Evolutionary conservation across 2,329 filamentous ascomycete species (phyloP).

Genomic region (Basipetospora chlamydospora): DNA sequence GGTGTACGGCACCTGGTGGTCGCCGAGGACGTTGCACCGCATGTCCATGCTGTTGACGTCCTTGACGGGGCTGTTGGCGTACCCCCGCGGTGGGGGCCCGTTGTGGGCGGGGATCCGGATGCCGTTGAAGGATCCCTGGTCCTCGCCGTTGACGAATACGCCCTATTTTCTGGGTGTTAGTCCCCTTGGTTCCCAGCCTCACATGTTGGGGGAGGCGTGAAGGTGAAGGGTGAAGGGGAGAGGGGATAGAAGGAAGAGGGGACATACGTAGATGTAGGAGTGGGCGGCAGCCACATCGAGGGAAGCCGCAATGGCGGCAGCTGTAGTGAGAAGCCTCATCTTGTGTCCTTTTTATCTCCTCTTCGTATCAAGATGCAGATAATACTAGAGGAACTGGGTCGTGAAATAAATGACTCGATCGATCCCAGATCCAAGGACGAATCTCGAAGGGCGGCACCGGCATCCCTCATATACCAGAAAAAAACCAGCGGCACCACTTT

Average conservation of each 20-base stretch:
- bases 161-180: background rate
- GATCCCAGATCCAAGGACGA: no score
- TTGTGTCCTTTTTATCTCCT: no score
- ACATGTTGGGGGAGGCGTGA: background rate
- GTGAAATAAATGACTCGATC: no score
- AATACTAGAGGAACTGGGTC: no score
- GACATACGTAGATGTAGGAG: slow-evolving; percentile 4
- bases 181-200: background rate
- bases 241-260: background rate
- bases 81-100: slow-evolving; percentile 18
- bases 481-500: no score
- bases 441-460: no score
- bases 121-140: slow-evolving; percentile 33
- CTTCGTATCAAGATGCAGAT: no score
- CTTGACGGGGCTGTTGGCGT: slow-evolving; percentile 35
- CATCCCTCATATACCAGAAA: no score
- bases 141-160: slow-evolving; percentile 31
- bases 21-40: slow-evolving; percentile 28
- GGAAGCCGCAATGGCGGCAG: slow-evolving; percentile 1
- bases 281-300: slow-evolving; percentile 1
- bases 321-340: slow-evolving; percentile 3
- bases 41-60: slow-evolving; percentile 27
- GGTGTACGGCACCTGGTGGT: slow-evolving; percentile 17
- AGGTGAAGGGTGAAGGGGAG: background rate
- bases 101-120: slow-evolving; percentile 29